A percentile compares a stretch with the other conserved stretches of the same genome.
Evolutionary conservation across 306 rosid species (phyloP).

Genomic region (Rosa rugosa): DNA sequence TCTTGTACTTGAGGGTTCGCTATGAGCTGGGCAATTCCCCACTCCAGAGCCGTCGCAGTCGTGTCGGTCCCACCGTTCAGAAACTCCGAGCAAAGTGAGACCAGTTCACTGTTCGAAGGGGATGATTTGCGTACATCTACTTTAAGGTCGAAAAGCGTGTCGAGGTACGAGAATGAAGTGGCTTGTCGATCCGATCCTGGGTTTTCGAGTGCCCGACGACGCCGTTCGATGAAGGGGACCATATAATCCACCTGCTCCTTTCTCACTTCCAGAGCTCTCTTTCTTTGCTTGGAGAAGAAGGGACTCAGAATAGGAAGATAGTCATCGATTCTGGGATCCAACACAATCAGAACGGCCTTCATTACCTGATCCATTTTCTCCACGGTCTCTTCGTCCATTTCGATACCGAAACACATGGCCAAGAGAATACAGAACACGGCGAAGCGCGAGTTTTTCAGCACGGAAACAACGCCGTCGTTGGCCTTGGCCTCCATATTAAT

Average conservation of each 20-base stretch:
- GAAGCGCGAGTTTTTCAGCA: conserved; percentile 69
- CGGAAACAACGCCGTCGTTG: conserved; percentile 56
- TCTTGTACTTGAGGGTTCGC: conserved; percentile 49
- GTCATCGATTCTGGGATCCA: conserved; percentile 87
- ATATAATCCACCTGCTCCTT: conserved; percentile 61
- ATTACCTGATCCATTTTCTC: conserved; percentile 69
- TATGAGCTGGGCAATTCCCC: conserved; percentile 77
- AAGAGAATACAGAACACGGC: conserved; percentile 78
- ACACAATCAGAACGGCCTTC: conserved; percentile 58
- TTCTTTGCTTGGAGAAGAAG: conserved; percentile 81
- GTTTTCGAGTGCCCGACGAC: conserved; percentile 56
- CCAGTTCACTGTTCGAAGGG: conserved; percentile 60
- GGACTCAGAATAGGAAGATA: conserved; percentile 74
- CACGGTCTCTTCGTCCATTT: conserved; percentile 68
- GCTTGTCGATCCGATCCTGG: conserved; percentile 69
- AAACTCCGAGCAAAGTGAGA: conserved; percentile 76
- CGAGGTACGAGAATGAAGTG: conserved; percentile 83
- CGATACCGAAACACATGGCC: conserved; percentile 84
- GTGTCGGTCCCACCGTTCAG: conserved; percentile 96
- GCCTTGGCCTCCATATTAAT: conserved; percentile 58
- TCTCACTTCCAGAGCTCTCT: conserved; percentile 56
- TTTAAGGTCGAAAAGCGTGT: conserved; percentile 73
- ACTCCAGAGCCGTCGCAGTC: conserved; percentile 83
- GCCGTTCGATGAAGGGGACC: conserved; percentile 55
- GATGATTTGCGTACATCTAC: conserved; percentile 53